phyloP scores from a whole-genome alignment of 495 filamentous ascomycete genomes.

The Aspergillus nidulans region DNA sequence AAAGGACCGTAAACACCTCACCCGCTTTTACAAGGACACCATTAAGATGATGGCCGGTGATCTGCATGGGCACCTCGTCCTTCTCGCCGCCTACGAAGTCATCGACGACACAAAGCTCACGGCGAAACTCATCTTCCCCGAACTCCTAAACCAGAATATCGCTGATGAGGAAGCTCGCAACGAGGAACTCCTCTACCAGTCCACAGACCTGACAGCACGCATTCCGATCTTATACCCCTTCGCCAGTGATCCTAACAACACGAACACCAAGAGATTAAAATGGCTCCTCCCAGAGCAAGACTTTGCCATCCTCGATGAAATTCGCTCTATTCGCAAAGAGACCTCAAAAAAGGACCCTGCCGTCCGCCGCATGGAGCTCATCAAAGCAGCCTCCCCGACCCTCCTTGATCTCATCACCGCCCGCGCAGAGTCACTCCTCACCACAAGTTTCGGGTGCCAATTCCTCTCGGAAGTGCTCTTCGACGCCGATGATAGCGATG shows the following conservation, averaged over 20 bases:
- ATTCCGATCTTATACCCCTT: conserved; percentile 82
- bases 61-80: conserved; percentile 68
- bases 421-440: conserved; percentile 60
- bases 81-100: conserved; percentile 81
- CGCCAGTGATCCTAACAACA: conserved; percentile 44
- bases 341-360: conserved; percentile 90
- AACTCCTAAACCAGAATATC: conserved; percentile 67
- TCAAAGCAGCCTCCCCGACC: conserved; percentile 50
- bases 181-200: conserved; percentile 58
- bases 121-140: conserved; percentile 78
- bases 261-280: conserved; percentile 44
- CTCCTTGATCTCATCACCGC: conserved; percentile 67
- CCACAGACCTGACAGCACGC: conserved; percentile 67
- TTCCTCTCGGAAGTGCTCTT: conserved; percentile 80
- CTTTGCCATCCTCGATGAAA: conserved; percentile 61
- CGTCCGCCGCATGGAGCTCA: conserved; percentile 68
- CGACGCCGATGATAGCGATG: conserved; percentile 54
- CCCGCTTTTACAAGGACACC: conserved; percentile 81
- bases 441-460: conserved; percentile 78
- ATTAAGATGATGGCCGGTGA: conserved; percentile 79
- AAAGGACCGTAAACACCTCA: conserved; percentile 87
- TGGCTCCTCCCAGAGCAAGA: conserved; percentile 62
- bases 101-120: conserved; percentile 89
- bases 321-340: conserved; percentile 67
- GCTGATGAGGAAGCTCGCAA: conserved; percentile 45